Conservation (phyloP, 441 rosid species). For the Eruca vesicaria region DNA sequence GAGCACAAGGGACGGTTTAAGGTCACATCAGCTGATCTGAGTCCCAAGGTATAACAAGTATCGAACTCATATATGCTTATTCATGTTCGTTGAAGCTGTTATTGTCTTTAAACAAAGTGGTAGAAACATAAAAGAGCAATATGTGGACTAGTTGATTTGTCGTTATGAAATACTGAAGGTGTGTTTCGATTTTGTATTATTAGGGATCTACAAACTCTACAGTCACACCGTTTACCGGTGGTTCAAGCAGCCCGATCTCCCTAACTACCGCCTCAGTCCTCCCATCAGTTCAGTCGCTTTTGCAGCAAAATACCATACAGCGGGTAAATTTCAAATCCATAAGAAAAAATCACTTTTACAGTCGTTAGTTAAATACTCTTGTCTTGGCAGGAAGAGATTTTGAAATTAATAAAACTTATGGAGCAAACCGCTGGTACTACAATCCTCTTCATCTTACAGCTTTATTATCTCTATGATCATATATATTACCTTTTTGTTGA, state of each 20-base stretch:
- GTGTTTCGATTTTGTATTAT: constrained; percentile 22
- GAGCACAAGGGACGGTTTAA: constrained; percentile 89
- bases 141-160: neutral
- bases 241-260: constrained; percentile 47
- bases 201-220: constrained; percentile 71
- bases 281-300: constrained; percentile 73
- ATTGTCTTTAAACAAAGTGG: neutral
- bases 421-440: constrained; percentile 80
- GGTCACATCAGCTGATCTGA: constrained; percentile 81
- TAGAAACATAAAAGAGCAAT: neutral
- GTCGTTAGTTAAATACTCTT: neutral
- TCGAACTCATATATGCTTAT: neutral
- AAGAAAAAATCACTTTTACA: neutral
- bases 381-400: constrained; percentile 79
- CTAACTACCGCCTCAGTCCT: constrained; percentile 53
- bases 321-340: constrained; percentile 49
- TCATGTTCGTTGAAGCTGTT: neutral
- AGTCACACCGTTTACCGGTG: constrained; percentile 48
- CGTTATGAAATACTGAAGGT: constrained; percentile 6
- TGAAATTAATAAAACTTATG: constrained; percentile 70
- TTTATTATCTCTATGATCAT: neutral
- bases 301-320: constrained; percentile 82
- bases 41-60: constrained; percentile 73
- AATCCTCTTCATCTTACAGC: constrained; percentile 1
- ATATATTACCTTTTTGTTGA: neutral